Base-by-base conservation (phyloP, 257 asterid genomes). In the Solanum corneliomulleri region DNA sequence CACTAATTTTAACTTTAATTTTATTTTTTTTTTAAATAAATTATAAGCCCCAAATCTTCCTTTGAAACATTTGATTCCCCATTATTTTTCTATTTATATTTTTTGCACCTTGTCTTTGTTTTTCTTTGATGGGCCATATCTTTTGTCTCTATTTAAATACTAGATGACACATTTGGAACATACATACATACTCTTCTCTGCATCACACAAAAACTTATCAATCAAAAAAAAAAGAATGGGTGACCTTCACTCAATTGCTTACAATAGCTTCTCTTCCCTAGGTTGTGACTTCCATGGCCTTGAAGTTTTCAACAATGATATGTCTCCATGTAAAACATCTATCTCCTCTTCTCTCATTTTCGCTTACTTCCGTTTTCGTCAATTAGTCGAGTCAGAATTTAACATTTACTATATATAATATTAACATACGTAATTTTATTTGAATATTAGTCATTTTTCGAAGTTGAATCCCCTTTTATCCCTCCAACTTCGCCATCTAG, bases 231-330 rank as follows among this genome's bases (percentile, higher is more conserved):
- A 68, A 44, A 14, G 7, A 23, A 91, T 91, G 95, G 93, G 90
- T 84, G 94, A 92, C 85, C 93, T 92, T 83, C 90, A 92, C 89
- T 90, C 94, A 92, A 92, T 93, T 86, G 92, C 92, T 85, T 92
- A 91, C 87, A 87, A 84, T 78, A 76, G 62, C 69, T 80, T 52
- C 87, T 82, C 93, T 68, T 91, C 92, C 90, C 86, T 85, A 78
- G 90, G 88, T 80, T 90, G 91, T 89, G 92, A 87, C 87, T 86
- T 91, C 60, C 90, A 91, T 82, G 87, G 87, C 85, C 91, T 94
- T 88, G 95, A 92, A 92, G 97, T 93, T 94, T 85, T 93, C 98
- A 91, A 93, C 92, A 86, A 93, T 90, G 92, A 91, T 90, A 91
- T 91, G 89, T 90, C 92, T 87, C 89, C 87, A 56, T 92, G 92